Base-by-base conservation (phyloP, 305 asterid genomes). In the Petunia hybrid region DNA sequence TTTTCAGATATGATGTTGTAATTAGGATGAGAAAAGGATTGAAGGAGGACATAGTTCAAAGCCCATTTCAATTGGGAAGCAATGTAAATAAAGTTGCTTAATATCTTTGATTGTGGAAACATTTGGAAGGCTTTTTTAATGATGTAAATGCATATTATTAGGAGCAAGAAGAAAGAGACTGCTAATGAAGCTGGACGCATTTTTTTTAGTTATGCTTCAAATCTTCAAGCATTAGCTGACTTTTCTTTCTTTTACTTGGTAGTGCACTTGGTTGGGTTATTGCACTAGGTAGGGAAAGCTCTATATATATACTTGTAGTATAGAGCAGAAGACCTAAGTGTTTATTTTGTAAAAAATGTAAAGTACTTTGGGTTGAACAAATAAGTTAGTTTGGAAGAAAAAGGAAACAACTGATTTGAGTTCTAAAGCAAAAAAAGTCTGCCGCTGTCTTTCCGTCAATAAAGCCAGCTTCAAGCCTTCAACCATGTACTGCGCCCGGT, bases 1-100 rank as follows among this genome's bases (percentile, higher is more conserved):
- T 68, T 42, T 68, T 68, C 8, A 0, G n/a, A 68, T 1, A n/a
- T 5, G n/a, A n/a, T 8, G n/a, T 42, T 9, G 14, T 22, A n/a
- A 60, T 43, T 31, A 53, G 79, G 56, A 80, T 62, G 59, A 68
- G 42, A 81, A 56, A 81, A 78, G 57, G 86, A 82, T n/a, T 80
- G 80, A 43, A 31, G 79, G 22, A 87, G 86, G 35, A 87, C 45
- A 78, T 10, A 80, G 36, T 81, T 64, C 81, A 78, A 61, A 51
- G 80, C 78, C 84, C 82, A 80, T 55, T 80, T 81, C 46, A 87
- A 56, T 40, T 78, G 82, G 10, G 79, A 5, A 8, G 81, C 80
- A 5, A 83, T 10, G 9, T 31, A 40, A 73, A 66, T 7, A 42
- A 81, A 56, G 82, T 68, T 76, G 35, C 74, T 67, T 38, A 57